Conservation (phyloP, 345 rosid genomes). For the Rhodamnia argentea region DNA sequence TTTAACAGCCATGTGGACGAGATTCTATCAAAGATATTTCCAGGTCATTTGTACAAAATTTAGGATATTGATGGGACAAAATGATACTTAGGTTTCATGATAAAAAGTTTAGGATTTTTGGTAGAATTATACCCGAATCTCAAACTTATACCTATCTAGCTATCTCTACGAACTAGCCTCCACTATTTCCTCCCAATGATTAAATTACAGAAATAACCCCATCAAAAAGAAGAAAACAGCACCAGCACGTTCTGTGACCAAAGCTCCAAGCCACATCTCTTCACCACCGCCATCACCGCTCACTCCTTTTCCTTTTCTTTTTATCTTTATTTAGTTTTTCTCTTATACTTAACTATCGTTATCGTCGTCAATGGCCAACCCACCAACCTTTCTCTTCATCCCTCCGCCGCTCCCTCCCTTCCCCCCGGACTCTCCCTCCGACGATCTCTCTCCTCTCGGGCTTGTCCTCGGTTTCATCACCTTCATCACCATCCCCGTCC, state of each 20-base stretch:
- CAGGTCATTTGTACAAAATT: background rate
- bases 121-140: background rate
- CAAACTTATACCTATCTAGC: too few relatives aligned
- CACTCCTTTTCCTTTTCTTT: background rate
- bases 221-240: background rate
- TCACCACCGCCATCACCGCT: background rate
- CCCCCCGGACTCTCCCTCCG: slow-evolving; percentile 36
- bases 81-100: background rate
- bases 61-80: background rate
- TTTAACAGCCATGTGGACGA: background rate
- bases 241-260: background rate
- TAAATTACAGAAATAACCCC: background rate
- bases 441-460: slow-evolving; percentile 60
- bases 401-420: slow-evolving; percentile 40
- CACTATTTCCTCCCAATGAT: background rate
- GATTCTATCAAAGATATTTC: background rate
- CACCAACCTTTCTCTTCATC: slow-evolving; percentile 7
- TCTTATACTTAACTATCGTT: background rate
- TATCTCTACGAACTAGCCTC: background rate
- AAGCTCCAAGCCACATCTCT: background rate
- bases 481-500: slow-evolving; percentile 51
- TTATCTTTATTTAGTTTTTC: background rate
- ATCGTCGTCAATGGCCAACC: background rate
- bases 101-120: background rate
- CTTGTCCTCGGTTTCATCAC: slow-evolving; percentile 62